Conservation (phyloP, 345 rosid species). For the Brassica nigra region DNA sequence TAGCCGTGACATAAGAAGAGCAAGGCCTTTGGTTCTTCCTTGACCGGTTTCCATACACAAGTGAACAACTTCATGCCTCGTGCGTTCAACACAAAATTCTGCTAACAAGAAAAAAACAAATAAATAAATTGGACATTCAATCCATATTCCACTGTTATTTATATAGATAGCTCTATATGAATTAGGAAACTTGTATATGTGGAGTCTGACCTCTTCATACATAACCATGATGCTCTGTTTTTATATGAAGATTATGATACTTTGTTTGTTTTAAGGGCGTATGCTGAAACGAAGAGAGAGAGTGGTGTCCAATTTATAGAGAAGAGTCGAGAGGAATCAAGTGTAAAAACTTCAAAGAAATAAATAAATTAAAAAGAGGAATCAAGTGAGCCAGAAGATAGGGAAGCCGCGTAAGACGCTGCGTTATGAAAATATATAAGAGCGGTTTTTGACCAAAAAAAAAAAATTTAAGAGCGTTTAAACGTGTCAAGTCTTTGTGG, state of each 20-base stretch:
- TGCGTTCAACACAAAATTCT: slow-evolving; percentile 61
- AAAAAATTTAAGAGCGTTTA: too few species aligned
- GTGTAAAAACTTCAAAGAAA: neutral
- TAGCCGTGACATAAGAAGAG: slow-evolving; percentile 91
- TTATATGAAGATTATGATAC: neutral
- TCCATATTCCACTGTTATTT: neutral
- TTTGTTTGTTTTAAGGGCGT: neutral
- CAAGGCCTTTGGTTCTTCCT: slow-evolving; percentile 65
- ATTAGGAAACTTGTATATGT: neutral
- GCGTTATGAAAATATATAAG: slow-evolving; percentile 10
- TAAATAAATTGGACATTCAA: neutral
- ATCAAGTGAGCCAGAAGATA: neutral
- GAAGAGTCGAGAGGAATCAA: neutral
- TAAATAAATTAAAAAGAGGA: neutral
- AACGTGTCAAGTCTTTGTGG: neutral
- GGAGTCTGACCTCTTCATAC: slow-evolving; percentile 36
- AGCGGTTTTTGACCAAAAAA: neutral
- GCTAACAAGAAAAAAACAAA: neutral
- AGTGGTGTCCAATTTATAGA: slow-evolving; percentile 20
- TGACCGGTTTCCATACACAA: slow-evolving; percentile 69
- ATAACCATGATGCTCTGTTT: slow-evolving; percentile 30
- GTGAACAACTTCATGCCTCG: slow-evolving; percentile 76
- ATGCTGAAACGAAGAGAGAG: neutral
- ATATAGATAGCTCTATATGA: slow-evolving; percentile 10
- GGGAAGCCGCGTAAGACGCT: neutral